phyloP scores from a whole-genome alignment of 257 asterid species.

The Solanum appendiculatum region DNA sequence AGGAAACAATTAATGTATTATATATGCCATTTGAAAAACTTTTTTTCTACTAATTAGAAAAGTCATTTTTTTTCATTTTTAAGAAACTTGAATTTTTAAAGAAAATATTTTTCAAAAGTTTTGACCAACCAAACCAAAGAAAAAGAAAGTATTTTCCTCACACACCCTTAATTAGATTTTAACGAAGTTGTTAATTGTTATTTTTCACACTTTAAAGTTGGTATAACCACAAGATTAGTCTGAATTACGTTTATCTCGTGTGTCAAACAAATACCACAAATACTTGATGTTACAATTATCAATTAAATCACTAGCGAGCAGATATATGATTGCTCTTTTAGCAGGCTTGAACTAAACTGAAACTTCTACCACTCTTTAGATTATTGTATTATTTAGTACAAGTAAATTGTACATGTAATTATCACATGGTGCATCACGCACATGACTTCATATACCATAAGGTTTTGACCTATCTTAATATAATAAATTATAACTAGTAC shows the following conservation, averaged over 20 bases:
- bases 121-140: accelerated
- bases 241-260: background rate
- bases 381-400: background rate
- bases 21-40: background rate
- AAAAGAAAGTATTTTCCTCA: background rate
- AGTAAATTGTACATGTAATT: background rate
- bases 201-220: background rate
- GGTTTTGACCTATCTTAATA: background rate
- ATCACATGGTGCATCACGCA: background rate
- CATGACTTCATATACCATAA: background rate
- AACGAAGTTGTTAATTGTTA: background rate
- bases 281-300: background rate
- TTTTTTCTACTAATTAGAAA: background rate
- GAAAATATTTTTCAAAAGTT: background rate
- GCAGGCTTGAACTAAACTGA: background rate
- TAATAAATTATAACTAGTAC: background rate
- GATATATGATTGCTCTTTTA: background rate
- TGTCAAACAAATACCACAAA: background rate
- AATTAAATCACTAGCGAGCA: background rate
- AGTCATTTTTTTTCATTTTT: background rate
- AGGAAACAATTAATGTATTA: background rate
- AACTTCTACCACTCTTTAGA: background rate
- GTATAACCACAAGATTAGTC: background rate
- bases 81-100: background rate
- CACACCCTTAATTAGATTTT: background rate